Base-by-base conservation (phyloP, 495 filamentous ascomycete species). In the Aspergillus panamensis region DNA sequence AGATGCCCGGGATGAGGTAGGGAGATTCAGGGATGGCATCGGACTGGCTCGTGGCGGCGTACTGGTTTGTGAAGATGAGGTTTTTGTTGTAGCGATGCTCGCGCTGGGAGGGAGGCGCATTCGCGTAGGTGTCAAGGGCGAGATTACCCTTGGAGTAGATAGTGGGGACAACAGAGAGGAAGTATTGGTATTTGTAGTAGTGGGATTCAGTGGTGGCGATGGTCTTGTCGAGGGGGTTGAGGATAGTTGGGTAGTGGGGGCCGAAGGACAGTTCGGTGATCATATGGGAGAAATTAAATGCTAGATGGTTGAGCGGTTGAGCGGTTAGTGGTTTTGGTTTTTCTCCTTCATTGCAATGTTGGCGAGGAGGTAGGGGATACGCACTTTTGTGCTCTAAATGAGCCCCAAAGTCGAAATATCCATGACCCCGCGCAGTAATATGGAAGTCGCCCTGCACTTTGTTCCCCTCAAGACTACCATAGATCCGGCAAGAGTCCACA, bases 381-480 rank as follows among this genome's bases (percentile, higher is more conserved):
- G 69, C 79, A 96, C 92, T 68, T 5, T 65, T 74, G 68, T 97
- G 94, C 72, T 94, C 89, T 64, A 99, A 73, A 81, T 99, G 95
- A 54, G 83, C 75, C 40, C 82, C 84, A 58, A 83, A 76, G 67
- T 94, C 90, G 63, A 78, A 78, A 72, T 99, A 99, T 9, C 94
- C 94, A 74, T 99, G 95, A 0, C 94, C 94, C 51, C 92, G 73
- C 3, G 95, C 95, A 12, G 93, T 99, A 64, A 99, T 95, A 67
- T 99, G 94, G 67, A 99, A 97, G 73, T 99, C 93, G 0, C 95
- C 94, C 71, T 96, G 92, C 48, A 99, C 94, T 72, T 94, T 96
- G 66, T 97, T 97, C 42, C 92, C 81, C 67, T 94, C 89, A 62
- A 99, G 72, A 58, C 85, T 93, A 1, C 94, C 94, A 66, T 83